These are phyloP conservation scores for Iris pallida DNA, from an alignment of 116 monocot genomes.

Conservation along the genomic window DNA sequence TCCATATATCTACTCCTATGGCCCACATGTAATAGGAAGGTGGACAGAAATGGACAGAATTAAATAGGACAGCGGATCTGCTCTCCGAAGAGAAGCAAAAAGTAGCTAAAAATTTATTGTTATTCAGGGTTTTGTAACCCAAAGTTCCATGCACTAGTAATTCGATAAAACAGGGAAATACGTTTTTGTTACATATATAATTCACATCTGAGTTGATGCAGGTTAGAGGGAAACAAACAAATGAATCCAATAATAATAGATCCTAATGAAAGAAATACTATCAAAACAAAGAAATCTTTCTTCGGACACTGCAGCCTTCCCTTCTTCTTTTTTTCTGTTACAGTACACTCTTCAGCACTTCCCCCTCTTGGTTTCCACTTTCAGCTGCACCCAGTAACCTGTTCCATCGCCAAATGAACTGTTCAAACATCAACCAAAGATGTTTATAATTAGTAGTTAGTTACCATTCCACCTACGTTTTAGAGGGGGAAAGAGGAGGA, in stretches of 20 bases:
- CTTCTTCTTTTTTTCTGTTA: background rate
- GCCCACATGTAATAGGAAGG: too few species aligned
- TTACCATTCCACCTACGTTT: too few species aligned
- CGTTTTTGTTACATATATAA: conserved; percentile 38
- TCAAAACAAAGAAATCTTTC: conserved; percentile 16
- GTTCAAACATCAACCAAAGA: conserved; percentile 4
- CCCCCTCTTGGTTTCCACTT: background rate
- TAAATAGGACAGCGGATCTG: too few species aligned
- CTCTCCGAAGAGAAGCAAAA: background rate
- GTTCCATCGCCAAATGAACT: conserved; percentile 43
- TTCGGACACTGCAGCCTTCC: conserved; percentile 4
- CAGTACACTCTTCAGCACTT: background rate
- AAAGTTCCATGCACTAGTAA: background rate
- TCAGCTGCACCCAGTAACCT: conserved; percentile 51
- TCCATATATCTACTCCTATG: too few species aligned
- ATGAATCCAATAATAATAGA: conserved; percentile 29
- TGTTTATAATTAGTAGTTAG: too few species aligned
- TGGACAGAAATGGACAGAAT: too few species aligned
- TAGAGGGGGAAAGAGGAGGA: too few species aligned
- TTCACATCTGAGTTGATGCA: conserved; percentile 21
- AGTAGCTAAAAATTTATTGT: background rate
- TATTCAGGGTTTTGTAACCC: background rate
- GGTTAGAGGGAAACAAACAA: conserved; percentile 38
- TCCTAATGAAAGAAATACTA: conserved; percentile 25
- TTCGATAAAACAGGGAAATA: background rate